These are phyloP conservation scores for Hygrophorus russula DNA, from an alignment of 768 basidiomycete genomes.

Conservation along the genomic window DNA sequence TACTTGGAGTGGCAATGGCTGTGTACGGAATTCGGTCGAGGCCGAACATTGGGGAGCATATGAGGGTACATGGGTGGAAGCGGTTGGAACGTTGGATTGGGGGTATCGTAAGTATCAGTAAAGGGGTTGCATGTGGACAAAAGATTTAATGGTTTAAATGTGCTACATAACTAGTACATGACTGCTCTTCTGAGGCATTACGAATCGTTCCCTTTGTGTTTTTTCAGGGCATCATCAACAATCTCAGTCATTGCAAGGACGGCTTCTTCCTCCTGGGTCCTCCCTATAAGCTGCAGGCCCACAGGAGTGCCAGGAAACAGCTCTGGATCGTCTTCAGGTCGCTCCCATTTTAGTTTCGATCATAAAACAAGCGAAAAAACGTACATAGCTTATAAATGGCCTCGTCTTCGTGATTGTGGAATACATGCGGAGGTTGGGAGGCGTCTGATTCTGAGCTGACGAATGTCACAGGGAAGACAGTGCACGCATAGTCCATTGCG, in stretches of 20 bases:
- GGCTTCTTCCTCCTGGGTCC: slow-evolving; percentile 62
- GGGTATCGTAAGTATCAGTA: slow-evolving; percentile 10
- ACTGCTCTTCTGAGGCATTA: too few species aligned
- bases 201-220: too few species aligned
- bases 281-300: slow-evolving; percentile 54
- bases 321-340: slow-evolving; percentile 40
- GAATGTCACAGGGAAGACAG: slow-evolving; percentile 51
- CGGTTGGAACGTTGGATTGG: slow-evolving; percentile 20
- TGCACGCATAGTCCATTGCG: slow-evolving; percentile 47
- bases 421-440: slow-evolving; percentile 33
- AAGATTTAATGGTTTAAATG: too few species aligned
- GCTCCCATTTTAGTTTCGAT: background rate
- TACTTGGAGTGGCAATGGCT: slow-evolving; percentile 62
- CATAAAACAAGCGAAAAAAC: slow-evolving; percentile 12
- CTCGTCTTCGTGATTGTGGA: slow-evolving; percentile 43
- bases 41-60: slow-evolving; percentile 11
- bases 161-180: too few species aligned
- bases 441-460: slow-evolving; percentile 46
- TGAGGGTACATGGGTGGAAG: slow-evolving; percentile 16
- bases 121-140: slow-evolving; percentile 6
- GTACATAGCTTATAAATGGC: slow-evolving; percentile 42
- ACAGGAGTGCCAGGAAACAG: slow-evolving; percentile 45
- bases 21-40: slow-evolving; percentile 30
- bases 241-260: slow-evolving; percentile 59
- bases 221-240: slow-evolving; percentile 40